These are phyloP conservation scores for Eutrema japonicum DNA, from an alignment of 345 rosid species.

Conservation along the genomic window DNA sequence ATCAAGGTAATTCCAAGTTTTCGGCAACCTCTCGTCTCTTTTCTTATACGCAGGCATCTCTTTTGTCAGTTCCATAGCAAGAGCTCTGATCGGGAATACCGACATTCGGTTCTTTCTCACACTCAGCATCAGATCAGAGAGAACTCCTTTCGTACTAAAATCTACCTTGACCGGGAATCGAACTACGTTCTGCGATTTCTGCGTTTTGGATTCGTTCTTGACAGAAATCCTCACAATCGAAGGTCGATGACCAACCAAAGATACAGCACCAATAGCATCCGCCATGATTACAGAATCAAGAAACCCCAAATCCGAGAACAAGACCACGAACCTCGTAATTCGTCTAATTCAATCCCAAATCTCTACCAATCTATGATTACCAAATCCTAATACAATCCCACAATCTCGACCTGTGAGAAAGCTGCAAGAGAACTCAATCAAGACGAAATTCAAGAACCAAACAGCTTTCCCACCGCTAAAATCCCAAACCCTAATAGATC, in stretches of 20 bases:
- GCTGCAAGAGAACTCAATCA: slow-evolving; percentile 39
- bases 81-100: slow-evolving; percentile 55
- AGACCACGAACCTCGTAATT: slow-evolving; percentile 14
- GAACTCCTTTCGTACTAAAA: slow-evolving; percentile 47
- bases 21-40: slow-evolving; percentile 56
- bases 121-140: slow-evolving; percentile 45
- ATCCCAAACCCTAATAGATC: slow-evolving; percentile 45
- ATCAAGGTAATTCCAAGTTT: slow-evolving; percentile 56
- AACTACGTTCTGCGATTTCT: slow-evolving; percentile 44
- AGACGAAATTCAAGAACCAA: slow-evolving; percentile 28
- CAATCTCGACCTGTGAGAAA: slow-evolving; percentile 28
- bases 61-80: slow-evolving; percentile 69
- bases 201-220: slow-evolving; percentile 48
- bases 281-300: slow-evolving; percentile 55
- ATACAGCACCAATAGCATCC: slow-evolving; percentile 70
- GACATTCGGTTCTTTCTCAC: slow-evolving; percentile 40
- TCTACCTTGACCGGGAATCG: slow-evolving; percentile 45
- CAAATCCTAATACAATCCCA: slow-evolving; percentile 26
- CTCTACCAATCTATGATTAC: slow-evolving; percentile 33
- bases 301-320: slow-evolving; percentile 24
- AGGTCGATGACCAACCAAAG: slow-evolving; percentile 62
- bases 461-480: slow-evolving; percentile 46
- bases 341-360: slow-evolving; percentile 34
- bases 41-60: slow-evolving; percentile 68
- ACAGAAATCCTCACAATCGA: slow-evolving; percentile 47